Percentiles rank a stretch among this genome's conserved stretches.
phyloP scores from a whole-genome alignment of 2,329 filamentous ascomycete species.

The Nemania sp. region DNA sequence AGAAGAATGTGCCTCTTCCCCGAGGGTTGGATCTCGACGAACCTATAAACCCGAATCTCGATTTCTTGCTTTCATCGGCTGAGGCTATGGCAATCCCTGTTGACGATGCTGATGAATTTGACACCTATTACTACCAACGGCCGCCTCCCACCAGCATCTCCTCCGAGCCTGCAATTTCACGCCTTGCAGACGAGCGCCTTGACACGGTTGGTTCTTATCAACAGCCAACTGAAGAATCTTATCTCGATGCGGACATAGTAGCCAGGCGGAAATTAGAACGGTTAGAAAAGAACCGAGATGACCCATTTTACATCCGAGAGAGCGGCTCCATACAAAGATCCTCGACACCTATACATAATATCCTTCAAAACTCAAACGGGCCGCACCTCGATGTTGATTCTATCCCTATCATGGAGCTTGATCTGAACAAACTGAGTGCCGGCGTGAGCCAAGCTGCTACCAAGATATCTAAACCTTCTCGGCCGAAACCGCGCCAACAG shows the following conservation, averaged over 20 bases:
- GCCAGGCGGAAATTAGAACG: slow-evolving; percentile 77
- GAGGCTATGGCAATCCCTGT: slow-evolving; percentile 54
- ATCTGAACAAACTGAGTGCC: slow-evolving; percentile 64
- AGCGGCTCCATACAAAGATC: slow-evolving; percentile 59
- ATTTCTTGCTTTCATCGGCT: slow-evolving; percentile 65
- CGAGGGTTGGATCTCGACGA: slow-evolving; percentile 76
- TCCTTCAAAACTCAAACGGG: slow-evolving; percentile 72
- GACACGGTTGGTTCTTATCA: slow-evolving; percentile 61
- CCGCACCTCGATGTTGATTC: slow-evolving; percentile 87
- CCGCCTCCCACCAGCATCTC: slow-evolving; percentile 56
- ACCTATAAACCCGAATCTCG: slow-evolving; percentile 78
- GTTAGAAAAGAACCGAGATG: slow-evolving; percentile 81
- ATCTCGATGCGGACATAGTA: slow-evolving; percentile 73
- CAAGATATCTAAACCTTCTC: slow-evolving; percentile 31
- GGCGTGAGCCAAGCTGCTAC: slow-evolving; percentile 40
- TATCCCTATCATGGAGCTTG: slow-evolving; percentile 93
- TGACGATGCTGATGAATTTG: slow-evolving; percentile 68
- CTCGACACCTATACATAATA: slow-evolving; percentile 79
- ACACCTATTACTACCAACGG: slow-evolving; percentile 65
- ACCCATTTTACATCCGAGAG: slow-evolving; percentile 87
- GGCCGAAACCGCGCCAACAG: slow-evolving; percentile 56
- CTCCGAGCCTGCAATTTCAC: slow-evolving; percentile 61
- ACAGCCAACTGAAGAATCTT: slow-evolving; percentile 64
- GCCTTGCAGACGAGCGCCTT: slow-evolving; percentile 52
- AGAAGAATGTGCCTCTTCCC: slow-evolving; percentile 83